Evolutionary conservation across 169 alveolate species (phyloP).

Genomic region (Babesia divergens): DNA sequence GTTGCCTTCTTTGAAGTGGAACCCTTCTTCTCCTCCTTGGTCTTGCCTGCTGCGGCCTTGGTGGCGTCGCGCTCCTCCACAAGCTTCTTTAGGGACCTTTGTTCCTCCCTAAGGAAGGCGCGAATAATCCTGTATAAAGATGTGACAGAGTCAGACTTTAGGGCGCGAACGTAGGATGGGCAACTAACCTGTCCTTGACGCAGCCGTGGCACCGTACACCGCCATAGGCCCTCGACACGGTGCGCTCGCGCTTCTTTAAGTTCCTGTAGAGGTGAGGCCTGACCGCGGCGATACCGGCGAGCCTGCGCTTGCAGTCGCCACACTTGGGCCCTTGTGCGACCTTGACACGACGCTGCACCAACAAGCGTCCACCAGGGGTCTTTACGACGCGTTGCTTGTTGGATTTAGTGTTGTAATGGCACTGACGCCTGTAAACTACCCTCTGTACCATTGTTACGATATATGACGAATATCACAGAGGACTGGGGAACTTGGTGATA

Average conservation of each 20-base stretch:
- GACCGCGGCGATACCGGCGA: constrained; percentile 76
- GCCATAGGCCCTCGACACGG: constrained; percentile 90
- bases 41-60: constrained; percentile 53
- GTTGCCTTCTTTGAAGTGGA: constrained; percentile 15
- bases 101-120: constrained; percentile 90
- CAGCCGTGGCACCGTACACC: constrained; percentile 82
- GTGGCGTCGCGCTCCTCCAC: constrained; percentile 70
- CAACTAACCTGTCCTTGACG: constrained; percentile 73
- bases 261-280: constrained; percentile 75
- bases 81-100: constrained; percentile 81
- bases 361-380: constrained; percentile 86
- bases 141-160: background rate
- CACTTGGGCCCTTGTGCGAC: constrained; percentile 80
- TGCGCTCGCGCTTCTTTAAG: constrained; percentile 76
- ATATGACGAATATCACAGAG: background rate
- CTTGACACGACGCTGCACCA: constrained; percentile 73
- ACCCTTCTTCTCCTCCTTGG: constrained; percentile 21
- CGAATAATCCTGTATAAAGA: constrained; percentile 76
- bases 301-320: constrained; percentile 75
- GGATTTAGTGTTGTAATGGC: constrained; percentile 84
- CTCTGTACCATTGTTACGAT: constrained; percentile 82
- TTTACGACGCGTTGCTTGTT: constrained; percentile 82
- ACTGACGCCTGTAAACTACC: constrained; percentile 82
- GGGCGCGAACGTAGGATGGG: background rate
- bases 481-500: background rate